phyloP scores from a whole-genome alignment of 352 stramenopile genomes.

The Phytophthora pinifolia region DNA sequence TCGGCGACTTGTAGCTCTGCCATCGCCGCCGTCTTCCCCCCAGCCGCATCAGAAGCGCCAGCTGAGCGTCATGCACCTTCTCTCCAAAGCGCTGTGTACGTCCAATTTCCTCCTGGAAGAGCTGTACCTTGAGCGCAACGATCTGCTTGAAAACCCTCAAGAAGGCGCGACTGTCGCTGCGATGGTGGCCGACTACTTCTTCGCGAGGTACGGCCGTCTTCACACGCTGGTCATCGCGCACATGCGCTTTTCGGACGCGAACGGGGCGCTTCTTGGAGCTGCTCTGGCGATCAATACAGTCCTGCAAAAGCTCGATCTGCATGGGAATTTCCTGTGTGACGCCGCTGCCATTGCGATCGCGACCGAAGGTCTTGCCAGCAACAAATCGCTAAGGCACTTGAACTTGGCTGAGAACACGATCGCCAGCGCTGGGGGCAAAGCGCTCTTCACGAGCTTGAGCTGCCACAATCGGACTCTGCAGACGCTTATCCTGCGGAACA shows the following conservation, averaged over 20 bases:
- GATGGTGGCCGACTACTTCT: conserved; percentile 74
- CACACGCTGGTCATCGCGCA: conserved; percentile 40
- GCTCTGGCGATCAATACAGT: conserved; percentile 64
- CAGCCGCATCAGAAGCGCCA: conserved; percentile 16
- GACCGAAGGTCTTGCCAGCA: conserved; percentile 37
- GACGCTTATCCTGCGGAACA: conserved; percentile 62
- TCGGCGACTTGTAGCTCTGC: conserved; percentile 3
- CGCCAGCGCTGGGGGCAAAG: conserved; percentile 42
- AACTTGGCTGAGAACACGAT: conserved; percentile 68
- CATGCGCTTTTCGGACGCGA: conserved; percentile 48
- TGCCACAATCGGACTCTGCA: conserved; percentile 38
- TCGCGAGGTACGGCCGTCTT: conserved; percentile 65
- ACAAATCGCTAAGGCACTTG: conserved; percentile 46
- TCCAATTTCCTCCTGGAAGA: conserved; percentile 67
- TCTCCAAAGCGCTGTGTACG: conserved; percentile 43
- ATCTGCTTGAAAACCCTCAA: conserved; percentile 23
- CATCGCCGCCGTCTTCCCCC: conserved; percentile 12
- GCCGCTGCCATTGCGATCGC: conserved; percentile 40
- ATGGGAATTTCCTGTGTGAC: conserved; percentile 58
- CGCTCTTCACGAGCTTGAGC: conserved; percentile 47
- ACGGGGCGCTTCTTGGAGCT: conserved; percentile 34
- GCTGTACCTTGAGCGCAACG: conserved; percentile 59
- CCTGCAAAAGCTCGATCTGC: conserved; percentile 52
- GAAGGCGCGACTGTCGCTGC: conserved; percentile 40
- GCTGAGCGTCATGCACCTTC: conserved; percentile 30